Percentiles rank a stretch among this genome's conserved stretches.
These are phyloP conservation scores for Collybia sordida DNA, from an alignment of 768 basidiomycete genomes.

Conservation along the genomic window DNA sequence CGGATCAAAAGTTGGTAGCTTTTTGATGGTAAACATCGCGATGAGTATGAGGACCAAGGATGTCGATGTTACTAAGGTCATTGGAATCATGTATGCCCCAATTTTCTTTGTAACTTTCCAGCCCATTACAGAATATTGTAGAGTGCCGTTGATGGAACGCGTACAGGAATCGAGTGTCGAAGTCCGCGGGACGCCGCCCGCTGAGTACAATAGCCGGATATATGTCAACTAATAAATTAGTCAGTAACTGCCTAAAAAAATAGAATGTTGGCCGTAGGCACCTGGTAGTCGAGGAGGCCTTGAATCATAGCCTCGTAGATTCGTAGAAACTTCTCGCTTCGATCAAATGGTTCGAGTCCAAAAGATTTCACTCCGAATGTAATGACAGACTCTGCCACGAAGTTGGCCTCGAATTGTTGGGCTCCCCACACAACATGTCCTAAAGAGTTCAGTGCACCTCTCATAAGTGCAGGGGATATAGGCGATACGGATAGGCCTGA, in stretches of 20 bases:
- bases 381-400: constrained; percentile 19
- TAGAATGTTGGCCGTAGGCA: constrained; percentile 1
- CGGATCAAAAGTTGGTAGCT: neutral
- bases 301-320: constrained; percentile 20
- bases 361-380: constrained; percentile 18
- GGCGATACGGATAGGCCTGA: neutral
- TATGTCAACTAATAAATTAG: neutral
- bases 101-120: constrained; percentile 13
- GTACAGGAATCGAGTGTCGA: neutral
- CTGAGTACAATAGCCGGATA: constrained; percentile 21
- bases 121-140: constrained; percentile 10
- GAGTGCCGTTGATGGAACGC: neutral
- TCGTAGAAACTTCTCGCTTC: constrained; percentile 7
- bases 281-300: constrained; percentile 23
- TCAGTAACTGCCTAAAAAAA: neutral
- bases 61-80: constrained; percentile 19
- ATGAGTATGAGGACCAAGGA: constrained; percentile 15
- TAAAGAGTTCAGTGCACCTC: constrained; percentile 6
- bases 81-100: constrained; percentile 19
- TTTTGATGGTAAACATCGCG: constrained; percentile 4
- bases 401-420: constrained; percentile 13
- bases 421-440: constrained; percentile 6
- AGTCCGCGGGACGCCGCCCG: neutral
- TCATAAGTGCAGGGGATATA: constrained; percentile 7
- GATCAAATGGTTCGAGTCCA: constrained; percentile 1